Evolutionary conservation across 129 eudicot species (phyloP), one percentile per base, ranked within the genome.

Genomic region (Rutidosis leptorrhynchoides): DNA sequence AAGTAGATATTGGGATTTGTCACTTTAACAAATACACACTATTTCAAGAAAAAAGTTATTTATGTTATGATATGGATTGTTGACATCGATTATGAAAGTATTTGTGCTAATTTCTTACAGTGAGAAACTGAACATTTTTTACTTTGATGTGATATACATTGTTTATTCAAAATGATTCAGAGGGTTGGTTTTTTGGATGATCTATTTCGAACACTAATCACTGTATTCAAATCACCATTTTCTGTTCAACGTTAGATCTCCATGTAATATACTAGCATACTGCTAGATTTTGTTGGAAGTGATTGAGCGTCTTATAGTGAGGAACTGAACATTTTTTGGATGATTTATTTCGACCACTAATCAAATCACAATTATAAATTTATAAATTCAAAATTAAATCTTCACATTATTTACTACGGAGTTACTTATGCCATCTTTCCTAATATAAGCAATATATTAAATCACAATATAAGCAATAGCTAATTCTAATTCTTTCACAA

Each of bases 141-240:
- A 35, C 42, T 35, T 32, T 7, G 69, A 62, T 22, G 30, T 62
- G 42, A 73, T 65, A 53, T 26, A 11, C 33, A 14, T 35, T 56
- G 54, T 68, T 40, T 32, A 37, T 68, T 54, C 75, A 51, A 17
- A 51, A 19, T 64, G 37, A 68, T 68, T 68, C 53, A 21, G 55
- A 40, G 43, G 66, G 19, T 62, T 51, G 64, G 65, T 52, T 62
- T 32, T 72, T 73, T 48, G 57, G 3, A 73, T 46, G 70, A 73
- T 73, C 77, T 64, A 29, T 37, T 27, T 8, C 60, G 56, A 51
- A 17, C 1, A 4, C 23, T 49, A 16, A 19, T 16, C 55, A 17
- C 1, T 3, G 10, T 49, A 16, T 6, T 16, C 55, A 1, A 51
- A n/a, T 51, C 11, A 20, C 23, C 56, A 19, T 51, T 40, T 40